These are phyloP conservation scores for Endogone sp. DNA, from an alignment of 192 early-diverging fungal species.

Conservation along the genomic window DNA sequence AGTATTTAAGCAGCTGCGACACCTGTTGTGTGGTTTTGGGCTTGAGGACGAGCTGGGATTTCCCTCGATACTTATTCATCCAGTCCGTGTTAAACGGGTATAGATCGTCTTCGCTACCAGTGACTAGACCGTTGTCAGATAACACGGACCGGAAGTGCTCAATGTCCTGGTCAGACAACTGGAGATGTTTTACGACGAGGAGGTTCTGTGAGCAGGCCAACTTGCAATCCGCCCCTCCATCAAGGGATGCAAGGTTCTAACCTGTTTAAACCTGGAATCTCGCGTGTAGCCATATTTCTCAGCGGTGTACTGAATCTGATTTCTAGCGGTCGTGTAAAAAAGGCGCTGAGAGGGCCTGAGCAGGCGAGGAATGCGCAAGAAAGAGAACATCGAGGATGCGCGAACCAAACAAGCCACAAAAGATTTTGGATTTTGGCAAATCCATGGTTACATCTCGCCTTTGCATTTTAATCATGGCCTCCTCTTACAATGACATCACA, in stretches of 20 bases:
- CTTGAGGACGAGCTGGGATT: slow-evolving; percentile 74
- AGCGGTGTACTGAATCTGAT: slow-evolving; percentile 27
- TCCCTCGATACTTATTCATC: slow-evolving; percentile 92
- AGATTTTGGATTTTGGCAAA: no score
- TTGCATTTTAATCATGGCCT: no score
- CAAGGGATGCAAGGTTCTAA: slow-evolving; percentile 5
- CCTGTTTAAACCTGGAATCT: slow-evolving; percentile 36
- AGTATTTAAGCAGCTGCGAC: slow-evolving; percentile 79
- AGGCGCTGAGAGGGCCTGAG: background rate
- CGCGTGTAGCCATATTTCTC: slow-evolving; percentile 47
- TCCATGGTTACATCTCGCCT: no score
- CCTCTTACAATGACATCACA: slow-evolving; percentile 64
- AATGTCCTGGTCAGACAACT: slow-evolving; percentile 58
- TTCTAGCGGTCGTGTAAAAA: no score
- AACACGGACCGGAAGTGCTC: slow-evolving; percentile 54
- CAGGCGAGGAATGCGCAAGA: background rate
- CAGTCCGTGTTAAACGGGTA: slow-evolving; percentile 82
- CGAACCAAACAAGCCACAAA: no score
- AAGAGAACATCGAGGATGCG: background rate
- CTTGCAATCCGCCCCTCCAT: background rate
- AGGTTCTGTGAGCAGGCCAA: background rate
- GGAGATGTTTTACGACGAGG: no score
- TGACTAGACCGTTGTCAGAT: slow-evolving; percentile 31
- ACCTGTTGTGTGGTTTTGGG: slow-evolving; percentile 88
- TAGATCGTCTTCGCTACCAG: slow-evolving; percentile 56